Evolutionary conservation across 495 filamentous ascomycete species (phyloP).

Genomic region (Terfezia boudieri): DNA sequence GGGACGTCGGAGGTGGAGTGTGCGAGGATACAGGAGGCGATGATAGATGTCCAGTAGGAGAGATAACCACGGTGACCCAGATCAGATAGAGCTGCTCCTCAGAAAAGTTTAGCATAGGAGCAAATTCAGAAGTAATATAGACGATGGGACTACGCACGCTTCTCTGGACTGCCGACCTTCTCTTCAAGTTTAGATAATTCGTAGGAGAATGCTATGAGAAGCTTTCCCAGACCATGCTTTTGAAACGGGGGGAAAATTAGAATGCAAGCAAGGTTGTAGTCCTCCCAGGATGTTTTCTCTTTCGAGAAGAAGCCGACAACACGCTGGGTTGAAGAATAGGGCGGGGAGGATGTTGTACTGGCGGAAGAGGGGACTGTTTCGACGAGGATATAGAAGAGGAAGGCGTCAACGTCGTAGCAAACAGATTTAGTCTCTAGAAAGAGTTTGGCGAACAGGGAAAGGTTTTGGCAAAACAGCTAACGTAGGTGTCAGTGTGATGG

Average conservation of each 20-base stretch:
- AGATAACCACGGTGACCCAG: conserved; percentile 13
- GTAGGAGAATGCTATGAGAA: conserved; percentile 85
- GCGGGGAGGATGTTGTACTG: conserved; percentile 4
- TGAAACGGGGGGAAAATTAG: conserved; percentile 93
- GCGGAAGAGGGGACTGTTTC: conserved; percentile 29
- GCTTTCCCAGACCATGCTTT: conserved; percentile 60
- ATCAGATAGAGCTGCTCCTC: conserved; percentile 9
- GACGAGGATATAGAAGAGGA: conserved; percentile 83
- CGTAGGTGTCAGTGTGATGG: conserved; percentile 2
- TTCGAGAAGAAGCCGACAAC: conserved; percentile 95
- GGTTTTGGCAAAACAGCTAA: conserved; percentile 79
- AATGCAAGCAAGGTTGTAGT: conserved; percentile 95
- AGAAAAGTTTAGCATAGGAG: not conserved
- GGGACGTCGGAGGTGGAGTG: not conserved
- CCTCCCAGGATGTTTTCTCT: conserved; percentile 96
- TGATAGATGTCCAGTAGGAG: conserved; percentile 11
- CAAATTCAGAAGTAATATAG: not conserved
- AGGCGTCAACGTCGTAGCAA: conserved; percentile 87
- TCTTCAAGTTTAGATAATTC: conserved; percentile 71
- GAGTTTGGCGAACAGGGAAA: conserved; percentile 91
- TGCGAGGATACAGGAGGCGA: conserved; percentile 6
- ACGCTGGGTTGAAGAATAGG: conserved; percentile 15
- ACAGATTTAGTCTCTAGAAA: conserved; percentile 97
- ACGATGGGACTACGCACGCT: conserved; percentile 18
- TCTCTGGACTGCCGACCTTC: conserved; percentile 77